Conservation (phyloP, 2,329 filamentous ascomycete genomes). For the Emydomyces testavorans region DNA sequence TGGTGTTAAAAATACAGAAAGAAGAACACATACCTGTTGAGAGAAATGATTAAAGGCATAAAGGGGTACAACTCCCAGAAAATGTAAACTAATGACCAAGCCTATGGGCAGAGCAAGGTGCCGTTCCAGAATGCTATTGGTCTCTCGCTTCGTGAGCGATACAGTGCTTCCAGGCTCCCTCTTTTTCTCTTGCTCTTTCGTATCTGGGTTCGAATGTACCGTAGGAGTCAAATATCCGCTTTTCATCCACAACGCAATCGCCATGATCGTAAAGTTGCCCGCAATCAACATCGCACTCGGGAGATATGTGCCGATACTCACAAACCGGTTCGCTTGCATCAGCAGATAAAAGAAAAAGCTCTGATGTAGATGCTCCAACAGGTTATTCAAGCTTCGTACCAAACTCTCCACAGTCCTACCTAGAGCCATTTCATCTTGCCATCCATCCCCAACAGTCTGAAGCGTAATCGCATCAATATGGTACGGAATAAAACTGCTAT, state of each 20-base stretch:
- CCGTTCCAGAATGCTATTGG: conserved; percentile 28
- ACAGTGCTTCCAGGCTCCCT: conserved; percentile 14
- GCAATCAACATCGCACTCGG: conserved; percentile 96
- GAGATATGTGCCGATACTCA: conserved; percentile 94
- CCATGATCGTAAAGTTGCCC: conserved; percentile 89
- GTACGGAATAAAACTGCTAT: conserved; percentile 94
- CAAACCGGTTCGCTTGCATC: conserved; percentile 82
- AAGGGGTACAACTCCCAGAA: conserved; percentile 66
- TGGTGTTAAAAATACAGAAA: not conserved
- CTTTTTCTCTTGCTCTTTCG: conserved; percentile 24
- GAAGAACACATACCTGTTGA: conserved; percentile 44
- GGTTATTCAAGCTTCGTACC: conserved; percentile 87
- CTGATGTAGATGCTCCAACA: conserved; percentile 92
- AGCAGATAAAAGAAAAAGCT: conserved; percentile 99
- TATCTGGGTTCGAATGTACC: conserved; percentile 17
- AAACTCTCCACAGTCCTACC: conserved; percentile 81
- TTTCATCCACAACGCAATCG: conserved; percentile 84
- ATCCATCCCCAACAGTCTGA: conserved; percentile 78
- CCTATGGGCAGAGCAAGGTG: conserved; percentile 46
- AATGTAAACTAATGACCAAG: conserved; percentile 61
- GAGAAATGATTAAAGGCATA: conserved; percentile 73
- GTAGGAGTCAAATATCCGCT: conserved; percentile 45
- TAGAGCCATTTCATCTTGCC: conserved; percentile 96
- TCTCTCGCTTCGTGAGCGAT: conserved; percentile 15
- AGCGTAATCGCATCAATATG: conserved; percentile 93